Base-by-base conservation (phyloP, 2,329 filamentous ascomycete species). In the Thielaviopsis populi region DNA sequence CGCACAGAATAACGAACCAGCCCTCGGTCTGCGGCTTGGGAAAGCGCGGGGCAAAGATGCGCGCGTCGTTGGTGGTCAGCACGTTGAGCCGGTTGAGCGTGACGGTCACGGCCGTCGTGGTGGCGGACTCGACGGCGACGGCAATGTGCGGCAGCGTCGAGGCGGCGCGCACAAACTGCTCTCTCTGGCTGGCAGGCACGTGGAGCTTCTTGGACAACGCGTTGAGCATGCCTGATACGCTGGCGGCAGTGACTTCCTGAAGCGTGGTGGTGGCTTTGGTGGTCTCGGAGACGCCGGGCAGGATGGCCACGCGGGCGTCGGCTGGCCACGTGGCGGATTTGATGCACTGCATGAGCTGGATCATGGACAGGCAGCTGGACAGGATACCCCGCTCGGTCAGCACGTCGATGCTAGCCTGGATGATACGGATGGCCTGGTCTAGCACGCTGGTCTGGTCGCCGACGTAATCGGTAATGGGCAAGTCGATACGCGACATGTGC, bases 381-480 rank as follows among this genome's bases (percentile, higher is more conserved):
- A 91, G 76, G 71, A 88, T 85, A 11, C 89, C 89, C n/a, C 96
- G 75, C 73, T 99, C 95, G 0, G 92, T 89, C 65, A 97, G 81
- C 10, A 96, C 87, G 72, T 99, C 95, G 70, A 99, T 92, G 5
- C 87, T 88, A 0, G 94, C 95, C 74, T 99, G 94, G 41, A 96
- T 86, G 72, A 99, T 94, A 82, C 94, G 94, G 66, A 99, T 94
- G 5, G 90, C 89, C 73, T 99, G 94, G 73, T 99, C 94, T 0
- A 99, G 80, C 2, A 99, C 94, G 62, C 83, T 86, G 11, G 83
- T 86, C 74, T 95, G 89, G 74, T 99, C 94, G 69, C 94, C 94
- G 2, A 99, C 91, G 71, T 99, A 99, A 79, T 99, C 94, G 0
- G 89, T 87, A 65, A 99, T 96, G 2, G 95, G 95, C 2, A 99